Evolutionary conservation across 202 grass and related monocot species (phyloP).

Genomic region (Tripidium arundinaceum): DNA sequence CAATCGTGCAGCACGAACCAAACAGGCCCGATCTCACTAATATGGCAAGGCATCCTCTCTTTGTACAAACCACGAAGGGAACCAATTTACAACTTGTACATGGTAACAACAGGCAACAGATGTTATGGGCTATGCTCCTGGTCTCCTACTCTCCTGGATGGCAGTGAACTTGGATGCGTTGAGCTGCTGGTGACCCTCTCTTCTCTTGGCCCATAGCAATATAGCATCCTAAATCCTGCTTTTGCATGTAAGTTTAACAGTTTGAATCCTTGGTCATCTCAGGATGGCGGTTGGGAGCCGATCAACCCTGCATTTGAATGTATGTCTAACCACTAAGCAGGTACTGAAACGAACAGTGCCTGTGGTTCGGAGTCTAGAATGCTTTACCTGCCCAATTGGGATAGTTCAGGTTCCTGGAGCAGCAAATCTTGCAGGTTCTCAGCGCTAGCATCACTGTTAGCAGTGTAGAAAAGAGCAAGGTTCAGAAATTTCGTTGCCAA

Average conservation of each 20-base stretch:
- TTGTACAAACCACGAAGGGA: background rate
- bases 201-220: background rate
- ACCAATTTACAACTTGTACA: constrained; percentile 28
- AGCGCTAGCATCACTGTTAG: constrained; percentile 36
- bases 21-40: background rate
- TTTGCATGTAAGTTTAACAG: background rate
- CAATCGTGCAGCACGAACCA: too few relatives aligned
- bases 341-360: background rate
- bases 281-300: constrained; percentile 19
- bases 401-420: constrained; percentile 73
- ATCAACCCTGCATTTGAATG: constrained; percentile 47
- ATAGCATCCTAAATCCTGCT: background rate
- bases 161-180: background rate
- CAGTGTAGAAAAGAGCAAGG: constrained; percentile 25
- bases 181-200: background rate
- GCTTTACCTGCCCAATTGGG: constrained; percentile 60
- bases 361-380: background rate
- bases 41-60: background rate
- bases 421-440: constrained; percentile 73
- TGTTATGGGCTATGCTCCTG: background rate
- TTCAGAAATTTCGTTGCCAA: background rate
- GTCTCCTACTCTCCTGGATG: background rate
- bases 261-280: background rate
- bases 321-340: background rate
- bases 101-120: background rate